Evolutionary conservation across 768 basidiomycete genomes (phyloP), one percentile per base, ranked within the genome.

Genomic region (Hericium rajendrae): DNA sequence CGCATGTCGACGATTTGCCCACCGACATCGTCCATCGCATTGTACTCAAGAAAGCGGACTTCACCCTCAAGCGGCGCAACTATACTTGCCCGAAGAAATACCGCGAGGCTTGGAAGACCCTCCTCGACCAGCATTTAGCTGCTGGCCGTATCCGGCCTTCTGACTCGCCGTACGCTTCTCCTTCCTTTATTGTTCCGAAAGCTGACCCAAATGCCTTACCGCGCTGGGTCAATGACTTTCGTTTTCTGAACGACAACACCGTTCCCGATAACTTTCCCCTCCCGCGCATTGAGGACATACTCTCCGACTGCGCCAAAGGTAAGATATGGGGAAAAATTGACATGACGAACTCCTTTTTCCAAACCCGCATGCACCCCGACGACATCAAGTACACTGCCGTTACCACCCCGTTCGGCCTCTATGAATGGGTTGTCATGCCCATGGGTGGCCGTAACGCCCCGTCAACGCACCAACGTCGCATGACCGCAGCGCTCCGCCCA

Each of bases 271-370:
- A 71, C 0, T 70, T 65, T 54, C 71, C 72, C 41, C 41, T 46
- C 6, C 41, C 41, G 4, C 41, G 20, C 3, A 20, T 46, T 46
- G 41, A 46, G 16, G 63, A 72, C n/a, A 73, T 75, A 5, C 57
- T 74, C 0, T 55, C 62, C 1, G 71, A 75, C 51, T 73, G 71
- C 55, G 69, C 66, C 0, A 69, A 71, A 48, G 74, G 74, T 0
- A 68, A 66, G n/a, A 61, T 74, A 0, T 78, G 67, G 56, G 69
- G 62, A 0, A 73, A 68, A 16, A 66, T 78, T 1, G 71, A 78
- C 49, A 74, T 75, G 69, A 73, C 71, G n/a, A 69, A 74, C 38
- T 65, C 70, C 0, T 77, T 75, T 48, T 75, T 74, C 51, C 75
- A 76, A 55, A 75, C 68, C 0, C 53, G 64, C 0, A 59, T 73